Conservation (phyloP, 2,329 filamentous ascomycete species). For the Endoconidiophora laricicola region DNA sequence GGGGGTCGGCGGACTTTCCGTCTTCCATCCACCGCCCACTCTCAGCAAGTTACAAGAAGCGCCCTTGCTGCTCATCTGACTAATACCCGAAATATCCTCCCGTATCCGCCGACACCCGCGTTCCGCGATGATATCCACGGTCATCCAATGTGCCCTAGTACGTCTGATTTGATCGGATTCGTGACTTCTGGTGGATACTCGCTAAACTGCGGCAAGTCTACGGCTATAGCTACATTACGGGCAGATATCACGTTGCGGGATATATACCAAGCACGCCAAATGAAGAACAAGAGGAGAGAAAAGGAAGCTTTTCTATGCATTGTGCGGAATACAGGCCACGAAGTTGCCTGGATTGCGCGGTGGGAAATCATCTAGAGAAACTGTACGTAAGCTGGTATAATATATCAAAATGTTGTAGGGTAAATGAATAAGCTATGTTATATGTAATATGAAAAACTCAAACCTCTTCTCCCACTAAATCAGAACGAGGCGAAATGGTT, state of each 20-base stretch:
- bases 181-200: conserved; percentile 77
- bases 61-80: conserved; percentile 33
- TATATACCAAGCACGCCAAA: not conserved
- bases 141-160: conserved; percentile 53
- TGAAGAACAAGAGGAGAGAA: conserved; percentile 17
- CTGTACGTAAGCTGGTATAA: not conserved
- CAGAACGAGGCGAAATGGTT: too few species aligned
- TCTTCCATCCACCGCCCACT: not conserved
- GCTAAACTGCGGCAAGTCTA: conserved; percentile 56
- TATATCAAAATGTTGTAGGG: not conserved
- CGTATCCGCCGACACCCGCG: conserved; percentile 20
- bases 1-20: conserved; percentile 15
- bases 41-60: conserved; percentile 24
- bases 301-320: conserved; percentile 50
- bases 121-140: conserved; percentile 24
- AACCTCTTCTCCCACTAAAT: too few species aligned
- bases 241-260: conserved; percentile 5
- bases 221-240: conserved; percentile 53
- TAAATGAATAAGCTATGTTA: not conserved
- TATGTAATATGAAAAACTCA: not conserved
- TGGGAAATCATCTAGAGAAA: conserved; percentile 49
- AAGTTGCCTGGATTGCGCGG: conserved; percentile 56
- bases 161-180: conserved; percentile 70
- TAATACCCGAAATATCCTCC: conserved; percentile 18
- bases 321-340: conserved; percentile 65